These are phyloP conservation scores for Nakazawaea molendinolei DNA, from an alignment of 805 yeast genomes.

Conservation along the genomic window DNA sequence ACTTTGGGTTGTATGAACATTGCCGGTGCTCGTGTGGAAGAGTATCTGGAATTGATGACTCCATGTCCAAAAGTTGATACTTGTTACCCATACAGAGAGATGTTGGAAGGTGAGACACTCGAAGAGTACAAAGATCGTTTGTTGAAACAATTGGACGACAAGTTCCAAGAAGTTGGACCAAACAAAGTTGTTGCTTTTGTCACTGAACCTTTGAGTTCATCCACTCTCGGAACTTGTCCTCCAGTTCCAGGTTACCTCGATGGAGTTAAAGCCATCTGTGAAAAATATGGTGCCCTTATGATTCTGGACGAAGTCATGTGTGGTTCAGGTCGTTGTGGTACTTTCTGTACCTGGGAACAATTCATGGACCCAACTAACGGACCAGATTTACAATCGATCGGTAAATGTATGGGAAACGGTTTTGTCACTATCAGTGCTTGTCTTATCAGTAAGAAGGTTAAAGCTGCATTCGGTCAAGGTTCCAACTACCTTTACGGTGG, in stretches of 20 bases:
- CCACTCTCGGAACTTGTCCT: slow-evolving; percentile 37
- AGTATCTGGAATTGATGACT: slow-evolving; percentile 24
- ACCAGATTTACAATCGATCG: slow-evolving; percentile 43
- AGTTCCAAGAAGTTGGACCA: slow-evolving; percentile 35
- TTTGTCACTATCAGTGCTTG: slow-evolving; percentile 43
- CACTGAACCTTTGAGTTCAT: slow-evolving; percentile 41
- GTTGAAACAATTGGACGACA: slow-evolving; percentile 33
- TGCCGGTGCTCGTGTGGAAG: slow-evolving; percentile 28
- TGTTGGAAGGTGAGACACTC: slow-evolving; percentile 28
- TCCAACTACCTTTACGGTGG: slow-evolving; percentile 36
- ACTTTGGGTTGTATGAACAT: slow-evolving; percentile 39
- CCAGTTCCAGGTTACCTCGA: slow-evolving; percentile 41
- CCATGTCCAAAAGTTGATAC: slow-evolving; percentile 24
- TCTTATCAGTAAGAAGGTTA: slow-evolving; percentile 33
- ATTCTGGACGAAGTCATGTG: slow-evolving; percentile 53
- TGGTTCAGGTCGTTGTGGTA: slow-evolving; percentile 49
- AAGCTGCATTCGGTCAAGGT: slow-evolving; percentile 30
- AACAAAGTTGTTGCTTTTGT: slow-evolving; percentile 35
- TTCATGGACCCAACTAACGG: slow-evolving; percentile 30
- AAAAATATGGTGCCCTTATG: slow-evolving; percentile 44
- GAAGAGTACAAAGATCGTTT: slow-evolving; percentile 32
- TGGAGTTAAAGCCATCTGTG: slow-evolving; percentile 39
- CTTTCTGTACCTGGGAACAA: slow-evolving; percentile 40
- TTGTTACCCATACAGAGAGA: slow-evolving; percentile 27
- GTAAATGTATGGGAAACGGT: slow-evolving; percentile 45